Evolutionary conservation across 345 rosid genomes (phyloP), one percentile per base, ranked within the genome.

Genomic region (Microcos paniculata): DNA sequence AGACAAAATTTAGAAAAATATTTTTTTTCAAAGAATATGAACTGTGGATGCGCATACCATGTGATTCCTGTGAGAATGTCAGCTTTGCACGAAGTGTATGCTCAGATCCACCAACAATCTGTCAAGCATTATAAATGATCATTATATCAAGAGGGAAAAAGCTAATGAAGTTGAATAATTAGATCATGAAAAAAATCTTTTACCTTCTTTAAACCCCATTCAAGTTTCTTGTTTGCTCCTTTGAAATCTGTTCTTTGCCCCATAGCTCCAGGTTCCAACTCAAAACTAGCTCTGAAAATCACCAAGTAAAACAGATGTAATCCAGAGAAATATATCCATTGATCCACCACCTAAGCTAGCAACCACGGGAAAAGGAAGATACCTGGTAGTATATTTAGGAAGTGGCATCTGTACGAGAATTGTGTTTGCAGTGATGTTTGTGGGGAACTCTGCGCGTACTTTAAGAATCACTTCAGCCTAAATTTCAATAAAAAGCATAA

Each of bases 381-480:
- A 96, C 98, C 99, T 93, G 77, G 87, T 77, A 80, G 97, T 91
- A 78, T 88, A 93, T 70, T 93, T 93, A 59, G 98, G 99, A 79
- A 96, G 84, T 46, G 99, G 95, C 99, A 96, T 92, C 82, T 96
- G 92, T 38, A 96, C 82, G 30, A 65, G 78, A 75, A 96, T 80
- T 65, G 98, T 92, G 85, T 96, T 96, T 71, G 97, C 98, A 5
- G 91, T 81, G 80, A 94, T 82, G 86, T 88, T 94, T 4, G 96
- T 77, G 30, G 97, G 84, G 72, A 89, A 94, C 82, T 96, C 98
- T 0, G 98, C 97, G 0, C 84, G 87, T 85, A 96, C 81, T 84
- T 93, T 96, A 24, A 96, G 85, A 62, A 87, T 90, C 71, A 94
- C 94, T 88, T 96, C 99, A 59, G 97, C 99, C 99, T 96, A 84